A percentile compares a stretch with the other conserved stretches of the same genome.
phyloP scores from a whole-genome alignment of 805 yeast genomes.

The Suhomyces tanzawaensis region DNA sequence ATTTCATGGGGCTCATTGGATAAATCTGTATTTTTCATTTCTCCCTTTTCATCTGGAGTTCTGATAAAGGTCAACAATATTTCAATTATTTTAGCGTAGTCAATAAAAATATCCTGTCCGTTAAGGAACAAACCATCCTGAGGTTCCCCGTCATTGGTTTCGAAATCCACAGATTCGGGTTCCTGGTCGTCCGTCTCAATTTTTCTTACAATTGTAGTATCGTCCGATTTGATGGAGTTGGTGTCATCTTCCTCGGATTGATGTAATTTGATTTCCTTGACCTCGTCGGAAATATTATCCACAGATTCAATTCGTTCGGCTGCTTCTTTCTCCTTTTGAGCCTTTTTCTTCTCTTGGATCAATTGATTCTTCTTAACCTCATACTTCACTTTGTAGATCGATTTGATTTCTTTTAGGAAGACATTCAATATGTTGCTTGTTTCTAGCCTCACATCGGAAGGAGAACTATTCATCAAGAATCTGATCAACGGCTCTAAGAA shows the following conservation, averaged over 20 bases:
- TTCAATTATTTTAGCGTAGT: slow-evolving; percentile 75
- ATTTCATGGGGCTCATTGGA: slow-evolving; percentile 38
- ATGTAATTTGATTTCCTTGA: slow-evolving; percentile 1
- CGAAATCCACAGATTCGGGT: not conserved
- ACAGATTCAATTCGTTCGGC: not conserved
- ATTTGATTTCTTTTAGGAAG: slow-evolving; percentile 74
- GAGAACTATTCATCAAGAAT: slow-evolving; percentile 73
- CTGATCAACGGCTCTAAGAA: slow-evolving; percentile 80
- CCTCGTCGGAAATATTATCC: not conserved
- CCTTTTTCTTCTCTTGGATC: slow-evolving; percentile 14
- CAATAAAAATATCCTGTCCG: slow-evolving; percentile 76
- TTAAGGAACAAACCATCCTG: slow-evolving; percentile 20
- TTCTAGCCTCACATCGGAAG: slow-evolving; percentile 81
- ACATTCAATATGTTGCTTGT: slow-evolving; percentile 75
- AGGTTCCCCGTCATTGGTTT: not conserved
- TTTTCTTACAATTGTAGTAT: slow-evolving; percentile 24
- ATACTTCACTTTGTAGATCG: slow-evolving; percentile 67
- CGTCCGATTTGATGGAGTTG: slow-evolving; percentile 25
- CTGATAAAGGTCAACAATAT: slow-evolving; percentile 80
- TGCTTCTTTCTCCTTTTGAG: not conserved
- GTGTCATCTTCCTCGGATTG: slow-evolving; percentile 12
- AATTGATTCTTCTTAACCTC: slow-evolving; percentile 37
- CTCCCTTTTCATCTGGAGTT: slow-evolving; percentile 37
- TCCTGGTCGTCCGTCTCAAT: not conserved
- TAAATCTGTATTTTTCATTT: slow-evolving; percentile 17